Conservation (phyloP, 306 rosid species). For the Canavalia gladiata region DNA sequence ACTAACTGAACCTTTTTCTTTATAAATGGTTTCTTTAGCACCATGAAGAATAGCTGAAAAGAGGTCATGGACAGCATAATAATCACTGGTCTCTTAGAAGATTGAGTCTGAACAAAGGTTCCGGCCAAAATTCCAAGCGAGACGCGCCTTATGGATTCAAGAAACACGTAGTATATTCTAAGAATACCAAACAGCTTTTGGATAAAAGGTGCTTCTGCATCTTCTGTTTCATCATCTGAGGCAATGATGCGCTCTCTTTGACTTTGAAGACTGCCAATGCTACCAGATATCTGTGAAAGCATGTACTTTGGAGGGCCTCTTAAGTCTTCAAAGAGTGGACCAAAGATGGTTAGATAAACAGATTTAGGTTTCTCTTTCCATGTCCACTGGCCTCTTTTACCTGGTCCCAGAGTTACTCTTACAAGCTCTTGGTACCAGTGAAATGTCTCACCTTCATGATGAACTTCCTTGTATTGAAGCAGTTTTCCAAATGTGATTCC, state of each 20-base stretch:
- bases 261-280: slow-evolving; percentile 49
- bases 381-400: slow-evolving; percentile 95
- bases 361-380: slow-evolving; percentile 75
- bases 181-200: slow-evolving; percentile 94
- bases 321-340: slow-evolving; percentile 89
- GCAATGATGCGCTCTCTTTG: slow-evolving; percentile 71
- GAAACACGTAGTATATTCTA: slow-evolving; percentile 80
- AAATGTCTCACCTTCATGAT: slow-evolving; percentile 70
- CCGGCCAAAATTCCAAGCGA: slow-evolving; percentile 76
- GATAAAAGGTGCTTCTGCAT: slow-evolving; percentile 91
- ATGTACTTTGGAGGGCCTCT: slow-evolving; percentile 97
- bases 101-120: slow-evolving; percentile 53
- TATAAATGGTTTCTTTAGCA: slow-evolving; percentile 93
- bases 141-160: slow-evolving; percentile 73
- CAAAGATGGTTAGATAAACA: slow-evolving; percentile 62
- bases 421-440: slow-evolving; percentile 91
- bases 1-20: slow-evolving; percentile 89
- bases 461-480: slow-evolving; percentile 96
- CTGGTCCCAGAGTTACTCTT: slow-evolving; percentile 87
- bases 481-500: slow-evolving; percentile 90
- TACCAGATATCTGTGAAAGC: slow-evolving; percentile 84
- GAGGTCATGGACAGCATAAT: slow-evolving; percentile 68
- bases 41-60: slow-evolving; percentile 83
- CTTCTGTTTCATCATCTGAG: slow-evolving; percentile 94
- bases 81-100: slow-evolving; percentile 59